Conservation (phyloP, 768 basidiomycete species). For the Leucosporidium scottii region DNA sequence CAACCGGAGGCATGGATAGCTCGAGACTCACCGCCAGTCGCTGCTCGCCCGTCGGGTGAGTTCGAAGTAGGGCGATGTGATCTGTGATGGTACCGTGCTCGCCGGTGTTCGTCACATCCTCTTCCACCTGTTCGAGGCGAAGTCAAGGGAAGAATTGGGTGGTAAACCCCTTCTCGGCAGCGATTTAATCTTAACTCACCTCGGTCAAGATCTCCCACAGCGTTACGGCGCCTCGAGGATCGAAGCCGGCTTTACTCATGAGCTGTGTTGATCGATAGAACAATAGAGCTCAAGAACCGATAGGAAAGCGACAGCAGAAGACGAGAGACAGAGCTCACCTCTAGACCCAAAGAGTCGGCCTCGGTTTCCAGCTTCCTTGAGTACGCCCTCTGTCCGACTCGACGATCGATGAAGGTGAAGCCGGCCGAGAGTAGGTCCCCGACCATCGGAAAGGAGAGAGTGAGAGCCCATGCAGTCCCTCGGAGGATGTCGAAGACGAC, state of each 20-base stretch:
- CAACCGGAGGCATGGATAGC: no score
- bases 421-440: slow-evolving; percentile 44
- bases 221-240: slow-evolving; percentile 44
- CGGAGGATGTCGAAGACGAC: slow-evolving; percentile 48
- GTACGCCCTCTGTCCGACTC: slow-evolving; percentile 45
- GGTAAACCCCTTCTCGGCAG: neutral
- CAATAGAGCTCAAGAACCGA: no score
- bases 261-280: slow-evolving; percentile 36
- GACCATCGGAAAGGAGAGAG: slow-evolving; percentile 48
- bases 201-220: slow-evolving; percentile 47
- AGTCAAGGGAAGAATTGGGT: no score
- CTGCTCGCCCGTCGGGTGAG: slow-evolving; percentile 46
- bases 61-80: slow-evolving; percentile 43
- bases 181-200: slow-evolving; percentile 30
- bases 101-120: slow-evolving; percentile 41
- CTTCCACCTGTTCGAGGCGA: slow-evolving; percentile 33
- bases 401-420: slow-evolving; percentile 45
- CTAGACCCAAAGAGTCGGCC: slow-evolving; percentile 46
- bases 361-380: slow-evolving; percentile 48
- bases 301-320: no score
- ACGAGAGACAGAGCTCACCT: slow-evolving; percentile 37
- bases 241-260: slow-evolving; percentile 48
- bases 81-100: slow-evolving; percentile 40
- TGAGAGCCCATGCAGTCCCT: slow-evolving; percentile 44
- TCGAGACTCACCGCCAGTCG: slow-evolving; percentile 39